Evolutionary conservation across 768 basidiomycete species (phyloP).

Genomic region (Hysterangium stoloniferum): DNA sequence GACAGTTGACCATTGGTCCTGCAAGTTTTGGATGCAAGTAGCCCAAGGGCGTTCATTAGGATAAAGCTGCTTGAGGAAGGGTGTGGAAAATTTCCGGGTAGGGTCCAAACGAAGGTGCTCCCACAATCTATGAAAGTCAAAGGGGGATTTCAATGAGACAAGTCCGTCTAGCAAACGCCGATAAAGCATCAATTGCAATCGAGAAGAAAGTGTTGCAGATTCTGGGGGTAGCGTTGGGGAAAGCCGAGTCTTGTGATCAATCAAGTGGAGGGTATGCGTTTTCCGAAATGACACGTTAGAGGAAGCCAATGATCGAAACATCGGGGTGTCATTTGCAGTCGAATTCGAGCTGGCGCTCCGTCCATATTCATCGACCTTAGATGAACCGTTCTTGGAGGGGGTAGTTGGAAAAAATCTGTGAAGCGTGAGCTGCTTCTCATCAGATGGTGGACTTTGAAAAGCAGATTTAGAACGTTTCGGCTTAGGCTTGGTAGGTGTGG

Average conservation of each 20-base stretch:
- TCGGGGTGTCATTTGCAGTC: too few species aligned
- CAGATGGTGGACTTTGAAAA: constrained; percentile 11
- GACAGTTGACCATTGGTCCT: constrained; percentile 24
- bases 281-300: not conserved
- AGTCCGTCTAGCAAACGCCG: constrained; percentile 53
- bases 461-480: constrained; percentile 18
- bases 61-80: constrained; percentile 33
- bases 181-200: constrained; percentile 75
- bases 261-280: constrained; percentile 10
- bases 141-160: constrained; percentile 33
- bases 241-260: constrained; percentile 68
- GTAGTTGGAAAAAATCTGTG: constrained; percentile 14
- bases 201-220: constrained; percentile 49
- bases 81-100: constrained; percentile 36
- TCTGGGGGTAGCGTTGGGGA: constrained; percentile 42
- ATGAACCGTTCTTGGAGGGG: not conserved
- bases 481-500: constrained; percentile 19
- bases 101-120: constrained; percentile 36
- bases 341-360: too few species aligned
- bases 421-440: not conserved
- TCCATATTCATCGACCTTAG: not conserved
- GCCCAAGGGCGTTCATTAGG: constrained; percentile 5
- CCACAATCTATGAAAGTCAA: constrained; percentile 53
- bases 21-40: constrained; percentile 25
- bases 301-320: constrained; percentile 8